A percentile compares a stretch with the other conserved stretches of the same genome.
These are phyloP conservation scores for Calonectria crousiana DNA, from an alignment of 2,329 filamentous ascomycete genomes.

Conservation along the genomic window DNA sequence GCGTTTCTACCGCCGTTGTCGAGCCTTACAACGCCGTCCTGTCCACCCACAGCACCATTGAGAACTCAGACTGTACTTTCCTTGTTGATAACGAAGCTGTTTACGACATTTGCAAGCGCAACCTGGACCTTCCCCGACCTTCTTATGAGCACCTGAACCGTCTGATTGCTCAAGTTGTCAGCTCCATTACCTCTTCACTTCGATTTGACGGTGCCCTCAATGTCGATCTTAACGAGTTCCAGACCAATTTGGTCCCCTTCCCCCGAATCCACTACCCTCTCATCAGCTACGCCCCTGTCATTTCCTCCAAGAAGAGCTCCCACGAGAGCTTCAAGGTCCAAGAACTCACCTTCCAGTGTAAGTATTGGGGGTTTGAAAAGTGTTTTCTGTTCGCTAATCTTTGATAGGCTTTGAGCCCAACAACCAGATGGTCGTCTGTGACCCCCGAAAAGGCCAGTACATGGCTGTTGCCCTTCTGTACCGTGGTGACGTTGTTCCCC, in stretches of 20 bases:
- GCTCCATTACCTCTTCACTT: constrained; percentile 79
- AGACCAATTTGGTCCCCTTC: constrained; percentile 81
- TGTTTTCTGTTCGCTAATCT: constrained; percentile 40
- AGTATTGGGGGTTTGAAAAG: constrained; percentile 43
- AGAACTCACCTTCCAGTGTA: constrained; percentile 81
- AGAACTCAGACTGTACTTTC: constrained; percentile 85
- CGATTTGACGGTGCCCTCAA: constrained; percentile 80
- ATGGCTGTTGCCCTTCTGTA: constrained; percentile 81
- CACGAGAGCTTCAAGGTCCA: constrained; percentile 91
- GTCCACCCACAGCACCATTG: constrained; percentile 80
- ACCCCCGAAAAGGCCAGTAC: constrained; percentile 81
- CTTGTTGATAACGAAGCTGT: constrained; percentile 81
- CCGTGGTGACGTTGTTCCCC: constrained; percentile 78
- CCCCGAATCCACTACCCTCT: constrained; percentile 81
- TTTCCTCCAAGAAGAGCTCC: constrained; percentile 80
- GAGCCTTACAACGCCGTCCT: constrained; percentile 82
- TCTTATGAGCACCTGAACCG: constrained; percentile 80
- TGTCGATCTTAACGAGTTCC: constrained; percentile 82
- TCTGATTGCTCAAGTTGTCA: constrained; percentile 80
- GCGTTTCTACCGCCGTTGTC: constrained; percentile 77
- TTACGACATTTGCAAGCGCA: constrained; percentile 81
- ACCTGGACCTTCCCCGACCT: constrained; percentile 76
- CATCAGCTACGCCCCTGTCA: constrained; percentile 79
- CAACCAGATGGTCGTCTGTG: constrained; percentile 84
- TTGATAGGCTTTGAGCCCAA: constrained; percentile 77